Conservation (phyloP, 345 rosid genomes). For the Hibiscus tridactylites region DNA sequence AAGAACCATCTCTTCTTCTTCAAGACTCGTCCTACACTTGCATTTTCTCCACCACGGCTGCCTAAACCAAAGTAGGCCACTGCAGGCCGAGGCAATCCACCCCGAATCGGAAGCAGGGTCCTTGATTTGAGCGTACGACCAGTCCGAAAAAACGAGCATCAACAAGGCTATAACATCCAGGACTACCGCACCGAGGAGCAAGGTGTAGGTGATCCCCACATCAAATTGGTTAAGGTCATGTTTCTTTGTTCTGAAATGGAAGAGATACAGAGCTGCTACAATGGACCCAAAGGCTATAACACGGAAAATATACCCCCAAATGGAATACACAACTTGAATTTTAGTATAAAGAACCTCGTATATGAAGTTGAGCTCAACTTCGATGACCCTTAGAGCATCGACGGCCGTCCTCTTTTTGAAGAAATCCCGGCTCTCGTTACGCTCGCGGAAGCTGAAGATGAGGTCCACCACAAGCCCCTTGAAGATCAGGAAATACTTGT, state of each 20-base stretch:
- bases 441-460: conserved; percentile 41
- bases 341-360: conserved; percentile 59
- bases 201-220: conserved; percentile 38
- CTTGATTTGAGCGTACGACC: conserved; percentile 32
- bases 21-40: not conserved
- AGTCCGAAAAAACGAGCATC: conserved; percentile 50
- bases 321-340: conserved; percentile 33
- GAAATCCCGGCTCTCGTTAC: conserved; percentile 41
- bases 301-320: conserved; percentile 21
- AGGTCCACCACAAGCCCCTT: conserved; percentile 55
- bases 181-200: conserved; percentile 40
- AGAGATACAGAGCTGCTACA: conserved; percentile 25
- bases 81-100: not conserved
- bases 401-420: conserved; percentile 14
- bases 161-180: conserved; percentile 39
- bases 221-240: conserved; percentile 25
- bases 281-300: conserved; percentile 20
- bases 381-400: conserved; percentile 45
- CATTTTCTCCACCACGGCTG: not conserved
- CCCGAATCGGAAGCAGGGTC: conserved; percentile 16
- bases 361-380: conserved; percentile 53
- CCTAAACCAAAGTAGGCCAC: conserved; percentile 16
- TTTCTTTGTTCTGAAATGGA: conserved; percentile 24
- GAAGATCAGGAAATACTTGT: conserved; percentile 30
- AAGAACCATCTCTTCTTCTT: not conserved